Evolutionary conservation across 2,329 filamentous ascomycete species (phyloP).

Genomic region (Aureobasidium melanogenum): DNA sequence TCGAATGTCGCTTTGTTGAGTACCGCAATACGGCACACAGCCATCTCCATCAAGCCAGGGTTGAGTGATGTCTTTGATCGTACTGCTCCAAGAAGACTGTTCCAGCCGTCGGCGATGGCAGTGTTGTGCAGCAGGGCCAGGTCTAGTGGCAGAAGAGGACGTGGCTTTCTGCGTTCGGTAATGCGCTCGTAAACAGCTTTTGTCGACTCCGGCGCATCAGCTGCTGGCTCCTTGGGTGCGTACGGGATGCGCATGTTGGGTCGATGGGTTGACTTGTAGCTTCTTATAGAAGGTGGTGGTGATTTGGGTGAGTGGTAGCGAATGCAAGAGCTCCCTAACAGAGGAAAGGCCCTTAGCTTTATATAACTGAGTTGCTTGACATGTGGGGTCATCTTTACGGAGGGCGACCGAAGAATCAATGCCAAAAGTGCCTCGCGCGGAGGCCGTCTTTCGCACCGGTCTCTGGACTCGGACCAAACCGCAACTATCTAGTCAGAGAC

Average conservation of each 20-base stretch:
- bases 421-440: background rate
- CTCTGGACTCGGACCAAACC: background rate
- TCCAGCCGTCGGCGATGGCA: conserved; percentile 67
- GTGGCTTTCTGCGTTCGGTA: conserved; percentile 55
- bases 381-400: background rate
- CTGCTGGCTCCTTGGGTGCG: conserved; percentile 44
- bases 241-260: conserved; percentile 58
- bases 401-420: background rate
- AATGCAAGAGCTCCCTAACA: background rate
- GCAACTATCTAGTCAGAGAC: background rate
- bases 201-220: conserved; percentile 40
- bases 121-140: conserved; percentile 67
- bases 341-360: background rate
- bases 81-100: conserved; percentile 52
- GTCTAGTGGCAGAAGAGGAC: conserved; percentile 66
- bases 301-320: background rate
- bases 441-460: background rate
- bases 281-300: background rate
- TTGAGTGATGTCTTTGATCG: conserved; percentile 26
- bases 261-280: conserved; percentile 2
- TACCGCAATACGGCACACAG: conserved; percentile 29
- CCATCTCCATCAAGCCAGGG: conserved; percentile 24
- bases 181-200: conserved; percentile 53
- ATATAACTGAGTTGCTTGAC: background rate
- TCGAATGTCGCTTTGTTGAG: conserved; percentile 28